A percentile compares a stretch with the other conserved stretches of the same genome.
Evolutionary conservation across 805 yeast genomes (phyloP).

Genomic region (Candida schatavii): DNA sequence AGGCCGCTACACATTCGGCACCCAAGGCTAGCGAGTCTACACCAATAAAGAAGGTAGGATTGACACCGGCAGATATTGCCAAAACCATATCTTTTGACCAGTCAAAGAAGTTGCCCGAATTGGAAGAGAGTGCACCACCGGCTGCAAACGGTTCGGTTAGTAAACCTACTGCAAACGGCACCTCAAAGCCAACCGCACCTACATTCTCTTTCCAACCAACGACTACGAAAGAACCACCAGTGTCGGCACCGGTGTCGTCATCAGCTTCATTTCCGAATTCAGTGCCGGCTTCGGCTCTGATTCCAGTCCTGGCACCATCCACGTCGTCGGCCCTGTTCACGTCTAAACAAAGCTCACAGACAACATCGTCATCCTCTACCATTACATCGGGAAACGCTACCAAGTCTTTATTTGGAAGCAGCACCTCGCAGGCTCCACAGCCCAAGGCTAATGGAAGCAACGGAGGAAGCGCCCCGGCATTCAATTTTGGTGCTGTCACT

Average conservation of each 20-base stretch:
- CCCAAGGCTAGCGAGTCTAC: slow-evolving; percentile 1
- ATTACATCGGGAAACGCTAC: neutral
- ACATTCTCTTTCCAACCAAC: neutral
- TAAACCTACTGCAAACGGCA: neutral
- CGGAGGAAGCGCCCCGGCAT: neutral
- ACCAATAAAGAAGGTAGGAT: slow-evolving; percentile 9
- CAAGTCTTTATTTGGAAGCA: neutral
- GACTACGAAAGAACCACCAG: neutral
- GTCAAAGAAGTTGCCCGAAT: slow-evolving; percentile 22
- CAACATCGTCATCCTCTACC: too few relatives aligned
- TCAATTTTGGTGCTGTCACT: neutral
- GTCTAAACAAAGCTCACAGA: too few relatives aligned
- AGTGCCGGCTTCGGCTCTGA: too few relatives aligned
- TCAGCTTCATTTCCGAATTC: neutral
- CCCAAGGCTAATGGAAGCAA: neutral
- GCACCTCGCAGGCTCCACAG: neutral
- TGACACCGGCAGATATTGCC: slow-evolving; percentile 36
- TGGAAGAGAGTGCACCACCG: neutral
- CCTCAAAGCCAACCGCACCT: neutral
- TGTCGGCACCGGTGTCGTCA: neutral
- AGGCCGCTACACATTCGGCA: neutral
- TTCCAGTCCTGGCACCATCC: neutral
- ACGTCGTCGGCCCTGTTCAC: too few relatives aligned
- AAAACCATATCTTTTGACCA: slow-evolving; percentile 34
- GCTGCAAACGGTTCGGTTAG: neutral